A percentile compares a stretch with the other conserved stretches of the same genome.
Conservation (phyloP, 202 grass and related monocot genomes). For the Panicum virgatum region DNA sequence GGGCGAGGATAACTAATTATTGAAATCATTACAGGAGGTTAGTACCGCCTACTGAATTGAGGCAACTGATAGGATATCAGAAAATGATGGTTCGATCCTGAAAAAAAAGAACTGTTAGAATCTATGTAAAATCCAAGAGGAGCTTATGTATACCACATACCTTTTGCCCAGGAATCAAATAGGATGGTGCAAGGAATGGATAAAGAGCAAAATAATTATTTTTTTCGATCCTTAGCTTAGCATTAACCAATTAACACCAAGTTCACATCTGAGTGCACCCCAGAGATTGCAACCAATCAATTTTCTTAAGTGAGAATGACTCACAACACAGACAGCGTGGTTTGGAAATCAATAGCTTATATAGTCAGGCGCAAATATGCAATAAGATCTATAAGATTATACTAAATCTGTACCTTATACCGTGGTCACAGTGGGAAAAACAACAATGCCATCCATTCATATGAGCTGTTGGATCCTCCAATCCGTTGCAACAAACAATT, state of each 20-base stretch:
- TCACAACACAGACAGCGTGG: background rate
- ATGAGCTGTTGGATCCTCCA: background rate
- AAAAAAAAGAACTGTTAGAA: background rate
- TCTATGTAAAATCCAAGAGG: background rate
- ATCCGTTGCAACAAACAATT: slow-evolving; percentile 1
- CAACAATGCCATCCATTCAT: background rate
- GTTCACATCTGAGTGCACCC: background rate
- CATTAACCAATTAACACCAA: background rate
- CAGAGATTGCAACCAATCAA: background rate
- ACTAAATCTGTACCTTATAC: background rate
- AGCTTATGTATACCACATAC: background rate
- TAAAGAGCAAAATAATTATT: background rate
- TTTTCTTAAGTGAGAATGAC: background rate
- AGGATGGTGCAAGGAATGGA: background rate
- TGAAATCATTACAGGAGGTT: background rate
- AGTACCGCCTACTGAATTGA: background rate
- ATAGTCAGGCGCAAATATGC: background rate
- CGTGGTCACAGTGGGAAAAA: background rate
- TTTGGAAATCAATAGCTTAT: background rate
- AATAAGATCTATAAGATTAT: background rate
- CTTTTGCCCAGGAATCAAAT: background rate
- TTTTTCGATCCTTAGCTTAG: background rate
- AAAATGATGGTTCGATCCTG: background rate
- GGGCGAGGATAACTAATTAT: background rate
- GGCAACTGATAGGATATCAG: background rate